Conservation (phyloP, 768 basidiomycete genomes). For the Rhizopogon salebrosus region DNA sequence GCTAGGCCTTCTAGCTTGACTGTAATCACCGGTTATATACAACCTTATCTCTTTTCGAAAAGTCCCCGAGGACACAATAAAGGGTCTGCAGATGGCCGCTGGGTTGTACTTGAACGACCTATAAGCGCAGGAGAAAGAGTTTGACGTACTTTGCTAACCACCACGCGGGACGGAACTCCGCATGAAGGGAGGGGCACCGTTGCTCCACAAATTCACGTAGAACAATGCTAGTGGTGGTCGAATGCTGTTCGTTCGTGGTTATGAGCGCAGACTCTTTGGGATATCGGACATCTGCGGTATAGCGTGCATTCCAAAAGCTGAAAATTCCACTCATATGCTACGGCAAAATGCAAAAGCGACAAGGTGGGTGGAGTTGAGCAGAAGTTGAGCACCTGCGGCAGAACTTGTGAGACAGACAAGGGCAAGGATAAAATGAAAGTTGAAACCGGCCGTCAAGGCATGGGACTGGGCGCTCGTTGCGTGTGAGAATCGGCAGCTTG, state of each 20-base stretch:
- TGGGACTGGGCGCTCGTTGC: neutral
- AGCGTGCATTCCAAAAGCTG: conserved; percentile 6
- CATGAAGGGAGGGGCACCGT: conserved; percentile 23
- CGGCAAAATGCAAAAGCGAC: neutral
- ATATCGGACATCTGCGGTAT: conserved; percentile 16
- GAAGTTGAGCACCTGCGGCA: neutral
- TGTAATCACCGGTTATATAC: conserved; percentile 23
- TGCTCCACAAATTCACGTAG: conserved; percentile 27
- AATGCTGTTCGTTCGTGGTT: conserved; percentile 9
- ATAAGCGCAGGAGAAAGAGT: neutral
- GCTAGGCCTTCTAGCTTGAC: neutral
- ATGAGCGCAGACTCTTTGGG: conserved; percentile 16
- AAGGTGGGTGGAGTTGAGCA: neutral
- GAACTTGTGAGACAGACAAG: neutral
- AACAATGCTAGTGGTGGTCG: conserved; percentile 11
- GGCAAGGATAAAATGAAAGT: neutral
- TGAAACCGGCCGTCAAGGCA: conserved; percentile 1
- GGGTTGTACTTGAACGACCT: conserved; percentile 10
- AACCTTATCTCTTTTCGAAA: conserved; percentile 25
- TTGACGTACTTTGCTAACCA: conserved; percentile 27
- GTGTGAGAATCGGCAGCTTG: neutral
- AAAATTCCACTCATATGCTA: conserved; percentile 22
- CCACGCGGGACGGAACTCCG: conserved; percentile 25
- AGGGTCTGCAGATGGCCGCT: conserved; percentile 30
- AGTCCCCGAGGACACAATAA: conserved; percentile 26